Conservation (phyloP, 768 basidiomycete genomes). For the Tylopilus subfusipes region DNA sequence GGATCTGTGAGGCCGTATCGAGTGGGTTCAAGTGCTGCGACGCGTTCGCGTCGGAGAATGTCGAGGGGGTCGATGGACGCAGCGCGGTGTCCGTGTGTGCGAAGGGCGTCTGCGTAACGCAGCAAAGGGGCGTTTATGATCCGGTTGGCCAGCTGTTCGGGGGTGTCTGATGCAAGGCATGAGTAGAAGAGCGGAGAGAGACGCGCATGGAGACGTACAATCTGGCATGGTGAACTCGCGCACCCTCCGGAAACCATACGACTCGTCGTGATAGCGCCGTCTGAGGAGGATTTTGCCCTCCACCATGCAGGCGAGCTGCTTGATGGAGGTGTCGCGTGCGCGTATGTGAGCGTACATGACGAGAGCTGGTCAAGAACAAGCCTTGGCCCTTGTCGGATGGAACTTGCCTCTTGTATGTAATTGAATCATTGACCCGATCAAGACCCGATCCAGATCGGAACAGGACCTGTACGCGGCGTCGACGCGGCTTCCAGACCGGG, state of each 20-base stretch:
- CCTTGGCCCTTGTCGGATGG: conserved; percentile 11
- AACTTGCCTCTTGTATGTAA: conserved; percentile 14
- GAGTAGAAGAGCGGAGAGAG: not conserved
- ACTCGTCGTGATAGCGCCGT: conserved; percentile 68
- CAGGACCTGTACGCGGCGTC: no score
- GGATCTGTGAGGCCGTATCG: conserved; percentile 71
- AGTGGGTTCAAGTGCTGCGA: conserved; percentile 69
- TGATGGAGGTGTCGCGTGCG: conserved; percentile 11
- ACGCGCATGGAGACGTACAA: conserved; percentile 44
- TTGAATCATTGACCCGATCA: no score
- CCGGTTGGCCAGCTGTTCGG: conserved; percentile 64
- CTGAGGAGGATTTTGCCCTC: conserved; percentile 19
- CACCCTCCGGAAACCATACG: conserved; percentile 71
- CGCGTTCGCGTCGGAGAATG: conserved; percentile 77
- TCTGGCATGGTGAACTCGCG: conserved; percentile 65
- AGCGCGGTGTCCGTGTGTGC: conserved; percentile 82
- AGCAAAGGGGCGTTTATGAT: conserved; percentile 70
- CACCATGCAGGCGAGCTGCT: not conserved
- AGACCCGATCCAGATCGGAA: no score
- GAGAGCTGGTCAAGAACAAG: not conserved
- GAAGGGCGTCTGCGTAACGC: conserved; percentile 85
- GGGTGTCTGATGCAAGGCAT: conserved; percentile 46
- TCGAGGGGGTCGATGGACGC: conserved; percentile 87
- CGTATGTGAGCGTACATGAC: conserved; percentile 19
- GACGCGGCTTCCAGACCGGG: no score